Percentiles rank a stretch among this genome's conserved stretches.
Conservation (phyloP, 768 basidiomycete genomes). For the Phlegmacium glaucopus region DNA sequence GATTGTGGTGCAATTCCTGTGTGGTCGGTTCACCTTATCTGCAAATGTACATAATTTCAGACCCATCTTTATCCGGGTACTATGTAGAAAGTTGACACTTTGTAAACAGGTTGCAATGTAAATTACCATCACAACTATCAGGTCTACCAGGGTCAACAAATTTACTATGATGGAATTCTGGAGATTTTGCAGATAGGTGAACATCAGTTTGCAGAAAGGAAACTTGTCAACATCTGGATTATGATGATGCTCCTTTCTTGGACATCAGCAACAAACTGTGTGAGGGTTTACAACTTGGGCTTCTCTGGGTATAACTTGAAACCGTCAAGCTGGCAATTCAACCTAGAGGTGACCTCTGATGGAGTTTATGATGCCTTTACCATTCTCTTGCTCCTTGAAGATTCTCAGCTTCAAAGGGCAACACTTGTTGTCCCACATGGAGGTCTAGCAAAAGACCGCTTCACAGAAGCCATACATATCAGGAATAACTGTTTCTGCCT, state of each 20-base stretch:
- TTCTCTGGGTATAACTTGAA: neutral
- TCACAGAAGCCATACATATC: conserved; percentile 3
- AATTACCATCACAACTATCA: conserved; percentile 13
- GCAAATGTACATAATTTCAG: neutral
- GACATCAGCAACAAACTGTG: conserved; percentile 18
- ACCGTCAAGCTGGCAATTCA: conserved; percentile 8
- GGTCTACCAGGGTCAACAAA: conserved; percentile 4
- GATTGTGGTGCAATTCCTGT: neutral
- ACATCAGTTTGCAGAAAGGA: conserved; percentile 14
- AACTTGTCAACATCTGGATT: conserved; percentile 9
- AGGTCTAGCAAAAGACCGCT: conserved; percentile 2
- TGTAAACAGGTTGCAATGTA: conserved; percentile 4
- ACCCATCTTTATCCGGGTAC: neutral
- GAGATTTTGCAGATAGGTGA: conserved; percentile 15
- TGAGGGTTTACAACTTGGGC: conserved; percentile 10
- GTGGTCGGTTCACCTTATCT: neutral
- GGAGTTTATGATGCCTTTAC: conserved; percentile 10
- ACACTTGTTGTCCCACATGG: conserved; percentile 7
- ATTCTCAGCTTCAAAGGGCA: neutral
- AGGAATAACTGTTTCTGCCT: conserved; percentile 5
- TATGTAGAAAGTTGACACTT: neutral
- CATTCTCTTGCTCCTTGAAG: conserved; percentile 9
- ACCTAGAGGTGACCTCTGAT: neutral
- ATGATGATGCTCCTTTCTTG: conserved; percentile 8
- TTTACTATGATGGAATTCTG: conserved; percentile 9